These are phyloP conservation scores for Coprinopsis sp. DNA, from an alignment of 768 basidiomycete genomes.

Conservation along the genomic window DNA sequence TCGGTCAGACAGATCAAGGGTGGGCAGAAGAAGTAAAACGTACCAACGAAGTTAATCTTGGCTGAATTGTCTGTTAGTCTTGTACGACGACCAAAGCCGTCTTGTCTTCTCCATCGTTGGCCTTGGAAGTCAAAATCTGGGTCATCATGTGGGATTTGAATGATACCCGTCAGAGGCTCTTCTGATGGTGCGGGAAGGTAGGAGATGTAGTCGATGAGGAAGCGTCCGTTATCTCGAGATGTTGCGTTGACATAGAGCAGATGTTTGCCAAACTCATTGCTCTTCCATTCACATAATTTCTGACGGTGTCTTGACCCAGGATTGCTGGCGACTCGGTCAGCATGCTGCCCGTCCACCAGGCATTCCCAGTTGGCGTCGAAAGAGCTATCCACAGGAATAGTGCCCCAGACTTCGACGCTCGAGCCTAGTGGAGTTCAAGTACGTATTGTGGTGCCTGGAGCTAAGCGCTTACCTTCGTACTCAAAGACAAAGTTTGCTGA, in stretches of 20 bases:
- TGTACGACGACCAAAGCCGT: not conserved
- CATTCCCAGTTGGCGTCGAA: conserved; percentile 1
- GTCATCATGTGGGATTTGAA: not conserved
- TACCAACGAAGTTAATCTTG: not conserved
- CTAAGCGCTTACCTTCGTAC: not conserved
- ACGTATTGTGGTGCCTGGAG: not conserved
- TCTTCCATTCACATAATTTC: conserved; percentile 1
- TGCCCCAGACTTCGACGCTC: not conserved
- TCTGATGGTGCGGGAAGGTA: not conserved
- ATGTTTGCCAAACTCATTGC: not conserved
- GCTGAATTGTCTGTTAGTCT: not conserved
- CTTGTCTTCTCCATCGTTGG: not conserved
- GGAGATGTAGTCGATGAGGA: not conserved
- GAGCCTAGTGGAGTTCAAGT: not conserved
- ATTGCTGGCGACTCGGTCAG: not conserved
- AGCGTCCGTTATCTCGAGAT: not conserved
- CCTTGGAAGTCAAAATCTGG: not conserved
- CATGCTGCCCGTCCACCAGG: not conserved
- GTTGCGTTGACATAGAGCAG: not conserved
- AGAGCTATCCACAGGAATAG: not conserved
- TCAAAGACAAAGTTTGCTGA: not conserved
- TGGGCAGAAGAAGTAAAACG: not conserved
- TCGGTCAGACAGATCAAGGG: not conserved
- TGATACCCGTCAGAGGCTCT: not conserved
- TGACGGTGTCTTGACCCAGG: not conserved